These are phyloP conservation scores for Rhodotorula sp. DNA, from an alignment of 1,284 basidiomycete species.

Conservation along the genomic window DNA sequence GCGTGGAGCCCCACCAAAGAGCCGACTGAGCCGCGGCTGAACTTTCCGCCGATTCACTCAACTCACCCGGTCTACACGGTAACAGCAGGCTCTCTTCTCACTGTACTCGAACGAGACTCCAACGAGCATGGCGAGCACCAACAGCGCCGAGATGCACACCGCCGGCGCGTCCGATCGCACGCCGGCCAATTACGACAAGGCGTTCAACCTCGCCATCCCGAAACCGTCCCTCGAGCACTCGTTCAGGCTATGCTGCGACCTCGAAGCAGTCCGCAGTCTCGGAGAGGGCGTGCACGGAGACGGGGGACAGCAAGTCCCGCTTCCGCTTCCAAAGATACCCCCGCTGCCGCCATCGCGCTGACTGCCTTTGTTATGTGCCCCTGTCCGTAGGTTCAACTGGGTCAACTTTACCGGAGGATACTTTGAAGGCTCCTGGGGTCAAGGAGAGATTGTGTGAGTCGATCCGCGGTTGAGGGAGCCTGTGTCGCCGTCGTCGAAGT, in stretches of 20 bases:
- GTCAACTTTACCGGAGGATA: conserved; percentile 37
- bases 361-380: background rate
- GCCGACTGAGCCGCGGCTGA: too few relatives aligned
- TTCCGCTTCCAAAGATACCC: background rate
- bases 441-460: conserved; percentile 28
- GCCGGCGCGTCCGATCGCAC: background rate
- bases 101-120: background rate
- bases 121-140: background rate
- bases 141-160: background rate
- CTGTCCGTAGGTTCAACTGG: conserved; percentile 26
- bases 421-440: conserved; percentile 24
- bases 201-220: conserved; percentile 27
- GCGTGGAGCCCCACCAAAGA: too few relatives aligned
- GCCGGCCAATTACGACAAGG: conserved; percentile 10
- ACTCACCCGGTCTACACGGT: too few relatives aligned
- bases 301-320: conserved; percentile 33
- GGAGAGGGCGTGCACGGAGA: conserved; percentile 32
- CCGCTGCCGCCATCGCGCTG: background rate
- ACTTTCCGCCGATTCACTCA: too few relatives aligned
- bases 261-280: conserved; percentile 32
- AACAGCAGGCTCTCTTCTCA: too few relatives aligned
- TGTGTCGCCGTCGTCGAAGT: background rate
- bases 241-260: conserved; percentile 36
- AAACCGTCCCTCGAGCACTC: conserved; percentile 17
- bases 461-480: too few relatives aligned